Conservation (phyloP, 192 early-diverging fungal species). For the Coemansia sp. region DNA sequence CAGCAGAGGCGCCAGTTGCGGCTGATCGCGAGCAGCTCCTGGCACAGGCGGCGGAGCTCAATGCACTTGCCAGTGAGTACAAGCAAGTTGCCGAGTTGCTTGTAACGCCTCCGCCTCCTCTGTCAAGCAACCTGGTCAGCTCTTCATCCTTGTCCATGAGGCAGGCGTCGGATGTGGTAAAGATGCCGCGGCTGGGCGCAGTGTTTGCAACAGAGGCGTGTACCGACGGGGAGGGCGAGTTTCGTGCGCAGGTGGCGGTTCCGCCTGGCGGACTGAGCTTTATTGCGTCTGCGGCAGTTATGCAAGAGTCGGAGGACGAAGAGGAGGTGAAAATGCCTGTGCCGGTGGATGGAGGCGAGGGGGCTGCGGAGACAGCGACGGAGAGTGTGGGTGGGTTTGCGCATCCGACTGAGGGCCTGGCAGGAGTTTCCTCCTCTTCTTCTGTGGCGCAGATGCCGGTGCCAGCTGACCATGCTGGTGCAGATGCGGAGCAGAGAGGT, state of each 20-base stretch:
- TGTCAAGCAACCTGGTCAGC: neutral
- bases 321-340: neutral
- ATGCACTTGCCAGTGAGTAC: conserved; percentile 24
- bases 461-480: neutral
- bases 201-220: neutral
- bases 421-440: too few species aligned
- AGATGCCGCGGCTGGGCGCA: conserved; percentile 16
- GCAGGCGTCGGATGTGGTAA: conserved; percentile 8
- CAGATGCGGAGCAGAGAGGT: conserved; percentile 17
- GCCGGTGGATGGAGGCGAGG: neutral
- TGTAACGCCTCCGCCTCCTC: neutral
- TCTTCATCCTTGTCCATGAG: too few species aligned
- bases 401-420: conserved; percentile 5
- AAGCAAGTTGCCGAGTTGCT: conserved; percentile 8
- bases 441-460: neutral
- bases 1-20: neutral
- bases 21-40: conserved; percentile 1
- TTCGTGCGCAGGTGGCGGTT: conserved; percentile 28
- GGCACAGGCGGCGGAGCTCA: conserved; percentile 12
- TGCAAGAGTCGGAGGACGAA: conserved; percentile 21
- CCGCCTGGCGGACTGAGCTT: conserved; percentile 46
- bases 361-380: neutral
- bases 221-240: conserved; percentile 12
- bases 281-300: conserved; percentile 29
- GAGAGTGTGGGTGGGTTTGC: conserved; percentile 34